phyloP scores from a whole-genome alignment of 192 early-diverging fungal species.

The Jimgerdemannia flammicorona region DNA sequence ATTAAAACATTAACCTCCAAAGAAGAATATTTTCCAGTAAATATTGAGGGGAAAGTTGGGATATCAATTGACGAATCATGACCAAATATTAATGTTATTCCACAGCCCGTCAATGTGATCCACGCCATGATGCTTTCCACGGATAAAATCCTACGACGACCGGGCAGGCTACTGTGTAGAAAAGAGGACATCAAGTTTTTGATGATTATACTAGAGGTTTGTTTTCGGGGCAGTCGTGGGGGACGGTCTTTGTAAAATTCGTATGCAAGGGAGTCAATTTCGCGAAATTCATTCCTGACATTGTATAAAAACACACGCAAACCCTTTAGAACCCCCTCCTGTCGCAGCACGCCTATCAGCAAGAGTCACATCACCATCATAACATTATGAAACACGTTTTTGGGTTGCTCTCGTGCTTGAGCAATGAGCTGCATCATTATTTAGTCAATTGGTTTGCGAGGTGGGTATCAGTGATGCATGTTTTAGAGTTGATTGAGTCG shows the following conservation, averaged over 20 bases:
- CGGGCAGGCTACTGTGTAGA: constrained; percentile 32
- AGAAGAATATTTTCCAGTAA: background rate
- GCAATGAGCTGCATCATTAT: constrained; percentile 82
- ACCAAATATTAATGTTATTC: constrained; percentile 6
- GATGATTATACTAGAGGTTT: constrained; percentile 80
- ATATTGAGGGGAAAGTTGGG: no score
- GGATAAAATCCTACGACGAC: constrained; percentile 68
- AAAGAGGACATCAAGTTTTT: constrained; percentile 76
- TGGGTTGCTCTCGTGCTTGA: constrained; percentile 77
- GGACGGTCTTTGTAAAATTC: background rate
- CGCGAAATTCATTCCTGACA: no score
- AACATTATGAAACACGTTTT: constrained; percentile 77
- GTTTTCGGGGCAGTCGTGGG: background rate
- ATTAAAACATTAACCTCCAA: no score
- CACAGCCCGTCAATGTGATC: constrained; percentile 55
- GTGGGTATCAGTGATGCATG: constrained; percentile 29
- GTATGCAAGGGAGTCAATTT: background rate
- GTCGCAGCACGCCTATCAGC: constrained; percentile 64
- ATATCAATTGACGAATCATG: no score
- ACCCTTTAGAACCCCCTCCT: constrained; percentile 71
- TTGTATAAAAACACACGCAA: no score
- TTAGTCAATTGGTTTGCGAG: constrained; percentile 81
- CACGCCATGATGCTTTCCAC: constrained; percentile 72
- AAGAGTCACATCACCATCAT: constrained; percentile 83
- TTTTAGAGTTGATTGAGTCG: background rate